Percentiles rank a stretch among this genome's conserved stretches.
phyloP scores from a whole-genome alignment of 2,329 filamentous ascomycete genomes.

The Cladosporium velox region DNA sequence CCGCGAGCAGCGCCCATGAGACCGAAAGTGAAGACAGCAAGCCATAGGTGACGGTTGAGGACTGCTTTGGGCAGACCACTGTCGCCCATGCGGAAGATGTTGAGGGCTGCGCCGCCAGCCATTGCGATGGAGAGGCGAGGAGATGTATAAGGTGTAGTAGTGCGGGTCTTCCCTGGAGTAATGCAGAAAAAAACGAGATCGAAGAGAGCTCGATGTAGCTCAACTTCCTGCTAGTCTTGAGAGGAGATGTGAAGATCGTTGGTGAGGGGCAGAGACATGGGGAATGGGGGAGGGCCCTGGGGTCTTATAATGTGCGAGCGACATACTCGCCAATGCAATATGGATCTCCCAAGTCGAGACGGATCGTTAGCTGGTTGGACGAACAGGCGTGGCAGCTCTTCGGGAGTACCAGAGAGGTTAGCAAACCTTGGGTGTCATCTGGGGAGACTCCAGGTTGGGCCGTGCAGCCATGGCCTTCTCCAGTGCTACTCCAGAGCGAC shows the following conservation, averaged over 20 bases:
- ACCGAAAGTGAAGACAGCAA: conserved; percentile 59
- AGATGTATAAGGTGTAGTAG: not conserved
- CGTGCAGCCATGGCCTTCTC: conserved; percentile 21
- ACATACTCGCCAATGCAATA: conserved; percentile 17
- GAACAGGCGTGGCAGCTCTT: not conserved
- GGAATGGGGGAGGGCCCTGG: conserved; percentile 1
- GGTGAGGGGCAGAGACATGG: conserved; percentile 13
- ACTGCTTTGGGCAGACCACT: conserved; percentile 67
- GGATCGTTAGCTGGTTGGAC: conserved; percentile 12
- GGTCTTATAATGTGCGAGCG: conserved; percentile 8
- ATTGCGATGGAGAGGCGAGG: conserved; percentile 9
- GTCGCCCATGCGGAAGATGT: conserved; percentile 47
- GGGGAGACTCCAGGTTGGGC: conserved; percentile 1
- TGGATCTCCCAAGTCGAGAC: conserved; percentile 7
- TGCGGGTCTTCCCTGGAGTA: conserved; percentile 17
- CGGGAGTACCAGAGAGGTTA: not conserved
- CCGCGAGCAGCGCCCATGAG: conserved; percentile 73
- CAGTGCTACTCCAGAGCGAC: conserved; percentile 10
- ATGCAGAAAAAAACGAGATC: not conserved
- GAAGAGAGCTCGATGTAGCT: conserved; percentile 5
- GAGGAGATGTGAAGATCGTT: conserved; percentile 15
- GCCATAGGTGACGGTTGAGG: conserved; percentile 77
- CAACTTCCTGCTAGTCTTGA: not conserved
- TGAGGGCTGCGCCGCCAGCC: conserved; percentile 28
- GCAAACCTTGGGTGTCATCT: conserved; percentile 15